Evolutionary conservation across 805 yeast genomes (phyloP).

Genomic region (Zygosaccharomyces rouxii): DNA sequence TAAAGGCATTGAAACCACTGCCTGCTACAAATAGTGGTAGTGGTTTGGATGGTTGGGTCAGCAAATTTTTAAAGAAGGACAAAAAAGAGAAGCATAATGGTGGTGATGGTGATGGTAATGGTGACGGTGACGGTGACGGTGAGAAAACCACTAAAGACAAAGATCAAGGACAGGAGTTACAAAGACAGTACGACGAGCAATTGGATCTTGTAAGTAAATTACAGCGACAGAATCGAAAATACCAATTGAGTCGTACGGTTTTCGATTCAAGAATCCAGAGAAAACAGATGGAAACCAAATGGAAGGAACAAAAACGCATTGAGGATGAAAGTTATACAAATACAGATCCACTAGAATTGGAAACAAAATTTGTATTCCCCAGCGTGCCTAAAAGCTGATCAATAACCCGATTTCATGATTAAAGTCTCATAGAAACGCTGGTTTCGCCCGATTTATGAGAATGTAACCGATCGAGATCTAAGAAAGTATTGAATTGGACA

Average conservation of each 20-base stretch:
- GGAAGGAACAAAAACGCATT: constrained; percentile 13
- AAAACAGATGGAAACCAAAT: constrained; percentile 11
- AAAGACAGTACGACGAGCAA: constrained; percentile 16
- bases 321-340: constrained; percentile 29
- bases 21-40: constrained; percentile 12
- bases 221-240: constrained; percentile 19
- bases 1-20: constrained; percentile 20
- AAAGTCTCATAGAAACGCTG: neutral
- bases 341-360: constrained; percentile 29
- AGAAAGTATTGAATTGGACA: neutral
- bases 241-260: constrained; percentile 21
- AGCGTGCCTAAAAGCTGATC: constrained; percentile 19
- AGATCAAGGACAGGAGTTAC: constrained; percentile 7
- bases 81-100: neutral
- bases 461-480: too few relatives aligned
- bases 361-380: constrained; percentile 26
- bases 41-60: constrained; percentile 35
- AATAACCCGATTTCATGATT: neutral
- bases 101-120: neutral
- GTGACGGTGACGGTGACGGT: neutral
- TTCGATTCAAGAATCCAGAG: constrained; percentile 24
- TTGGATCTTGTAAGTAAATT: constrained; percentile 22
- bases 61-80: constrained; percentile 22
- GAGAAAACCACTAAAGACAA: neutral
- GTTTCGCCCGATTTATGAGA: neutral